Base-by-base conservation (phyloP, 108 stramenopile species). In the Cyclostephanos tholiformis region DNA sequence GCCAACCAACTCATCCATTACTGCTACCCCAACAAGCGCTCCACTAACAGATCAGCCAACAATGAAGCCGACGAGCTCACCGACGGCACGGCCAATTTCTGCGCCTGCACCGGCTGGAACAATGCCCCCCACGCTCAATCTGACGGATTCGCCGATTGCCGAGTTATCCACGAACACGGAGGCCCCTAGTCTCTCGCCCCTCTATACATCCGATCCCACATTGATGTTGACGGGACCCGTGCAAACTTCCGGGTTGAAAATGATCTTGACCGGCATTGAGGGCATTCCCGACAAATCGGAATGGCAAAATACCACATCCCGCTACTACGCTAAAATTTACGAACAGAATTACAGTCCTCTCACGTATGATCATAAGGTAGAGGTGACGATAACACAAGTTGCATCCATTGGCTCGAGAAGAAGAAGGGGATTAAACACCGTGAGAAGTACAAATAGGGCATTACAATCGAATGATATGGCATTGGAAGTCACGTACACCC, bases 401-500 rank as follows among this genome's bases (percentile, higher is more conserved):
- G 12, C 19, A 14, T 20, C 23, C 27, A 13, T 36, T 22, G 30
- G 29, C 57, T 23, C 46, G 22, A 38, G 23, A 48, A 8, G 19
- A 19, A 38, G 55, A 41, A 63, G 58, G 49, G 9, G 57, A 7
- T 17, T 29, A 26, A 38, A 60, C 32, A 26, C 26, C 23, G 4
- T 49, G 30, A 19, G 46, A 25, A 32, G 26, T 17, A n/a, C 32
- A 38, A 1, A 44, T 4, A 77, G 77, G 51, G 26, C 46, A 22
- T 44, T 78, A 20, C 77, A 78, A 62, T 43, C 70, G 4, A 38
- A 39, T 5, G 17, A 14, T 44, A 30, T 48, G 20, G 52, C 71
- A 22, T 71, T 78, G 32, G 71, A 78, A 63, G 77, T 78, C 20
- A 78, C 77, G 0, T 78, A 72, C 70, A 73, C 63, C 6, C 77